These are phyloP conservation scores for Orbilia brochopaga DNA, from an alignment of 2,329 filamentous ascomycete species.

Conservation along the genomic window DNA sequence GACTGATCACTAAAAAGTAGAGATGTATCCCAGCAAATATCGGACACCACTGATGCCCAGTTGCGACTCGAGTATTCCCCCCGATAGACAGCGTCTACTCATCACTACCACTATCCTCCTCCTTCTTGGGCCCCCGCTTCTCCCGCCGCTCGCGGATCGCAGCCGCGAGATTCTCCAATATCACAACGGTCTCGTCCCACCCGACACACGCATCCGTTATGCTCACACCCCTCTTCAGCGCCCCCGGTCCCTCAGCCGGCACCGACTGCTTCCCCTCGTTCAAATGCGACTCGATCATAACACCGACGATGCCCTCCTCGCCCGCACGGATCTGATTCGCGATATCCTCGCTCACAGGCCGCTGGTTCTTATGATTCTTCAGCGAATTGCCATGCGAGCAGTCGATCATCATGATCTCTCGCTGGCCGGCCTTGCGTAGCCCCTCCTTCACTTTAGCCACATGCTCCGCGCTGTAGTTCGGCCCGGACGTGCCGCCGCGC, in stretches of 20 bases:
- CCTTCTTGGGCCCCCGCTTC: slow-evolving; percentile 17
- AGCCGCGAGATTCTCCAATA: slow-evolving; percentile 77
- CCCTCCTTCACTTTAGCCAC: slow-evolving; percentile 82
- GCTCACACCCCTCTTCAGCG: slow-evolving; percentile 89
- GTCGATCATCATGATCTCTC: slow-evolving; percentile 89
- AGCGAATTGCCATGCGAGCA: slow-evolving; percentile 95
- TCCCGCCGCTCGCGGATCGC: slow-evolving; percentile 76
- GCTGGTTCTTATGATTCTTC: slow-evolving; percentile 98
- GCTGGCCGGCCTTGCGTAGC: slow-evolving; percentile 74
- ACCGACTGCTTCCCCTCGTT: slow-evolving; percentile 95
- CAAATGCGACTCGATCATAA: slow-evolving; percentile 99
- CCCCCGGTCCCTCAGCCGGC: slow-evolving; percentile 72
- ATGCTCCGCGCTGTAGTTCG: slow-evolving; percentile 88
- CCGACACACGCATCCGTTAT: slow-evolving; percentile 97
- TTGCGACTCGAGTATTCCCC: not conserved
- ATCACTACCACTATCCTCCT: slow-evolving; percentile 8
- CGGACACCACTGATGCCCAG: no score
- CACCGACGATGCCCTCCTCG: slow-evolving; percentile 87
- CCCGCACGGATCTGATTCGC: slow-evolving; percentile 84
- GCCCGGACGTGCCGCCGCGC: slow-evolving; percentile 87
- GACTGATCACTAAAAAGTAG: no score
- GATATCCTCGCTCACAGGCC: slow-evolving; percentile 81
- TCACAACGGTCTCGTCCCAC: slow-evolving; percentile 85
- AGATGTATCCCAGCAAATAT: no score
- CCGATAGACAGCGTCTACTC: not conserved